phyloP scores from a whole-genome alignment of 371 early-diverging fungal genomes.

The Mucor velutinosus region DNA sequence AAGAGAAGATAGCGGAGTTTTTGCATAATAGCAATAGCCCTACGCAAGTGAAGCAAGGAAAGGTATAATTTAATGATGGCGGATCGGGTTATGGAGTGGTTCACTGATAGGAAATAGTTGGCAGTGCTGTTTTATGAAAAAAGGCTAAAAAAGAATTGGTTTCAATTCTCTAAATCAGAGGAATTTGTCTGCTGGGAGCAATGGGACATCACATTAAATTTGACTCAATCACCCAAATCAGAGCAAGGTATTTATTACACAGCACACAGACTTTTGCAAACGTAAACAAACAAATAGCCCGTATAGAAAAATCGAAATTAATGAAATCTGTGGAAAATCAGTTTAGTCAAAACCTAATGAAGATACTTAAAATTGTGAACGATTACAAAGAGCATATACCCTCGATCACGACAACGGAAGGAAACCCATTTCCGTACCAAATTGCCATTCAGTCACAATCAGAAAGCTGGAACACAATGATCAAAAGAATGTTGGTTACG shows the following conservation, averaged over 20 bases:
- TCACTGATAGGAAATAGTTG: slow-evolving; percentile 13
- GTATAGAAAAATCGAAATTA: slow-evolving; percentile 39
- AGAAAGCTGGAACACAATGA: slow-evolving; percentile 49
- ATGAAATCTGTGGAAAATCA: slow-evolving; percentile 46
- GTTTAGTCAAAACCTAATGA: slow-evolving; percentile 52
- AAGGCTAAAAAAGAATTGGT: slow-evolving; percentile 81
- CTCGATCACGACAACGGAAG: slow-evolving; percentile 78
- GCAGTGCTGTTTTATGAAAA: slow-evolving; percentile 82
- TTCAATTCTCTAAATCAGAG: slow-evolving; percentile 68
- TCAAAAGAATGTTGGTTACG: slow-evolving; percentile 44
- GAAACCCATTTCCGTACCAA: slow-evolving; percentile 89
- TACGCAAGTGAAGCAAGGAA: slow-evolving; percentile 32
- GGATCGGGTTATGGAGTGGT: neutral
- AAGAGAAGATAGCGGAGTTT: slow-evolving; percentile 44
- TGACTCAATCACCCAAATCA: slow-evolving; percentile 50
- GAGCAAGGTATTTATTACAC: slow-evolving; percentile 60
- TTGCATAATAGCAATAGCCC: slow-evolving; percentile 33
- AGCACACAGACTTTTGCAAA: neutral
- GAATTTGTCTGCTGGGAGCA: slow-evolving; percentile 91
- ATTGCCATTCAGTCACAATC: slow-evolving; percentile 42
- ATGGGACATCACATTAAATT: slow-evolving; percentile 74
- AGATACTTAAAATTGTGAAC: slow-evolving; percentile 74
- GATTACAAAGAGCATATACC: slow-evolving; percentile 90
- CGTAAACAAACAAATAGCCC: neutral
- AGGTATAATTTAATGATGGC: slow-evolving; percentile 32